Base-by-base conservation (phyloP, 192 early-diverging fungal species). In the Pilaira anomala region DNA sequence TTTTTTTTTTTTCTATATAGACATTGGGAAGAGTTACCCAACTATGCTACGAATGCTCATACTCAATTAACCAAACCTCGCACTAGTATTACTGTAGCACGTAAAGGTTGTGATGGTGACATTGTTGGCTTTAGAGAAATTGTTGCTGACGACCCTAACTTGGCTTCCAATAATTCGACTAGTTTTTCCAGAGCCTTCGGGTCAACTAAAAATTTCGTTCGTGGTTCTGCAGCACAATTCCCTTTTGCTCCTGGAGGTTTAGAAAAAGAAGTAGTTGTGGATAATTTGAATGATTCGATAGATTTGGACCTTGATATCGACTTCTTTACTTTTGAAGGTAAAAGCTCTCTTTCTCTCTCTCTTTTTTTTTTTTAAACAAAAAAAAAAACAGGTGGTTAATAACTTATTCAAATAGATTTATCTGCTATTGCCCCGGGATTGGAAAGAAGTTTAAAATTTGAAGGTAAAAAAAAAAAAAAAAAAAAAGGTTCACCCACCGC, bases 171-270 rank as follows among this genome's bases (percentile, higher is more conserved):
- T 39, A 91, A 90, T 60, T 89, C 92, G 19, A 88, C 88, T 0
- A 88, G 86, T n/a, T 79, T 94, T 14, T 68, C 77, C 1, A 78
- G 92, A 18, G 78, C 80, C 13, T 78, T 86, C 54, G 77, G 79
- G 1, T 71, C 67, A 3, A 48, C 74, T 19, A 60, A 78, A n/a
- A 79, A 87, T 63, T 93, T 90, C 63, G 90, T 92, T 1, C 78
- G 85, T 13, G 91, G 93, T 11, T 75, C 73, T 19, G 82, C 85
- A 3, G 76, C 83, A 5, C 81, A 85, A 49, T 77, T 88, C 49
- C 92, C 91, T 1, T 94, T 94, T 69, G 80, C 86, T 4, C 91
- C 91, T 4, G 92, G 89, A 63, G 87, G 89, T 18, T 69, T 88
- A 60, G 87, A 80, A 24, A 26, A 60, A 2, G 78, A 81, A 62